Percentiles rank a stretch among this genome's conserved stretches.
These are phyloP conservation scores for Phytophthora tubulina DNA, from an alignment of 352 stramenopile genomes.

Conservation along the genomic window DNA sequence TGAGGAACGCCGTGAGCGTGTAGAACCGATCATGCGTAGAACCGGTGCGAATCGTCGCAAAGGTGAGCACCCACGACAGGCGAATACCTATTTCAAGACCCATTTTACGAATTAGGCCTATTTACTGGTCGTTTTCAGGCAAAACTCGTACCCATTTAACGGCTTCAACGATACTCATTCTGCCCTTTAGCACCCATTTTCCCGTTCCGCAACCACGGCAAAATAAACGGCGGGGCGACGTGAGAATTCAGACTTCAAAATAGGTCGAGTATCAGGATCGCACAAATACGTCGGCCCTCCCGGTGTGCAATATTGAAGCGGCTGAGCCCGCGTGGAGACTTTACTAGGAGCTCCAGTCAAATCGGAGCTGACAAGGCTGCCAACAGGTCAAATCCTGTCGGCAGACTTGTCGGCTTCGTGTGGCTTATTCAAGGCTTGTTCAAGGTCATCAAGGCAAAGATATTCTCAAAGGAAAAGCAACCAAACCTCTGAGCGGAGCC, in stretches of 20 bases:
- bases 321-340: not conserved
- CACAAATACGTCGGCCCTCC: conserved; percentile 27
- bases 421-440: not conserved
- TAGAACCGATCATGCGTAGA: not conserved
- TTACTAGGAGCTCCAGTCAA: not conserved
- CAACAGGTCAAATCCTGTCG: conserved; percentile 4
- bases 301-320: not conserved
- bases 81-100: not conserved
- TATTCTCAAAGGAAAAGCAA: not conserved
- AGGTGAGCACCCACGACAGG: no score
- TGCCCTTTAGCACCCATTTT: not conserved
- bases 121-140: not conserved
- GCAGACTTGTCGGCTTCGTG: not conserved
- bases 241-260: not conserved
- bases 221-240: conserved; percentile 40
- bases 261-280: not conserved
- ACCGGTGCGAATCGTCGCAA: no score
- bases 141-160: conserved; percentile 1
- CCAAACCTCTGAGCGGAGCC: not conserved
- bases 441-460: no score
- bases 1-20: not conserved
- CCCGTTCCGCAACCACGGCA: not conserved
- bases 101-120: not conserved
- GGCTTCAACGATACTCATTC: conserved; percentile 5
- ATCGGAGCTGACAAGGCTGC: no score